Evolutionary conservation across 306 rosid species (phyloP).

Genomic region (Myrica gale): DNA sequence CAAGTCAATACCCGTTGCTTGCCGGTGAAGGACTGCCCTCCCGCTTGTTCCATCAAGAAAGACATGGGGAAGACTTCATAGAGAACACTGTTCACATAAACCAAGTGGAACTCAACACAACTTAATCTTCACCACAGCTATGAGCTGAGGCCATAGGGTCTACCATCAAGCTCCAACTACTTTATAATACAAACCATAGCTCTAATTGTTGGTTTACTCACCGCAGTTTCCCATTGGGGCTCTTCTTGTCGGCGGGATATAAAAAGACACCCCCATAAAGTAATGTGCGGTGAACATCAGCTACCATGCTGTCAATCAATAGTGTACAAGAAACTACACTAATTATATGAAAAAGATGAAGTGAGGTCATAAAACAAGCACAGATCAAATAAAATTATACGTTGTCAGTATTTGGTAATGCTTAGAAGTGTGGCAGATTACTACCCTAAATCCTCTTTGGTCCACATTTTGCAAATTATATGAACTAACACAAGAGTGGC

Average conservation of each 20-base stretch:
- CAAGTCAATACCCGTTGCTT: constrained; percentile 58
- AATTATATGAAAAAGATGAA: not conserved
- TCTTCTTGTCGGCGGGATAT: constrained; percentile 96
- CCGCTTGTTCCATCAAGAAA: constrained; percentile 94
- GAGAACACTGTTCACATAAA: constrained; percentile 54
- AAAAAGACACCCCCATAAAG: constrained; percentile 95
- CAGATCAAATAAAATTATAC: not conserved
- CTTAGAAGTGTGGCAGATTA: not conserved
- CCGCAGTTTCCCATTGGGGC: constrained; percentile 98
- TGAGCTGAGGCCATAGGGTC: not conserved
- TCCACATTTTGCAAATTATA: not conserved
- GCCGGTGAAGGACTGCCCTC: constrained; percentile 93
- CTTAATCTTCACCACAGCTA: constrained; percentile 1
- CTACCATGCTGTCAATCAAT: constrained; percentile 79
- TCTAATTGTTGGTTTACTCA: constrained; percentile 28
- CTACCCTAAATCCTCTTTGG: not conserved
- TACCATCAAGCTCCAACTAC: constrained; percentile 6
- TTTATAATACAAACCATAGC: not conserved
- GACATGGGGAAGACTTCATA: constrained; percentile 99
- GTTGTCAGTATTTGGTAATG: not conserved
- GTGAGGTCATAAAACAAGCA: constrained; percentile 4
- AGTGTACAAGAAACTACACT: not conserved
- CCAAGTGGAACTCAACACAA: constrained; percentile 8
- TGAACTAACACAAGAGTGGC: not conserved
- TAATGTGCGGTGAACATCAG: constrained; percentile 98